These are phyloP conservation scores for Senna siamea DNA, from an alignment of 306 rosid genomes.

Conservation along the genomic window DNA sequence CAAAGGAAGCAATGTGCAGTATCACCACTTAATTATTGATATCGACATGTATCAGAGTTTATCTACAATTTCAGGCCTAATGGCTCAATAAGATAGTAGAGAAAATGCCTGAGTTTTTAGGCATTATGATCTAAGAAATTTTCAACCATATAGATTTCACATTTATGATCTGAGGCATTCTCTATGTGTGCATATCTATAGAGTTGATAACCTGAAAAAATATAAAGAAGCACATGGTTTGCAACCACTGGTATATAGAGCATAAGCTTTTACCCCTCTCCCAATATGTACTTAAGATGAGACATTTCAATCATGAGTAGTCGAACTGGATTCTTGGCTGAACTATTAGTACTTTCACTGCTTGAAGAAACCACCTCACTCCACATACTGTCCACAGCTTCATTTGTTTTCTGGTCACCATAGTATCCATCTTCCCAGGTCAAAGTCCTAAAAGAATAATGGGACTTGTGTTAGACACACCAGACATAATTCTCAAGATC, in stretches of 20 bases:
- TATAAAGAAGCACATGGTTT: background rate
- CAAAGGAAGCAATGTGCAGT: background rate
- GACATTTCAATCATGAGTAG: constrained; percentile 67
- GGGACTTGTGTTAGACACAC: constrained; percentile 35
- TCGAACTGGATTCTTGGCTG: constrained; percentile 52
- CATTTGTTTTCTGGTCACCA: constrained; percentile 53
- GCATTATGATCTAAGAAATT: constrained; percentile 8
- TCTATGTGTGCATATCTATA: background rate
- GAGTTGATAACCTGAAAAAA: constrained; percentile 3
- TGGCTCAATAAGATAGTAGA: constrained; percentile 2
- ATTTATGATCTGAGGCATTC: background rate
- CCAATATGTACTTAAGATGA: constrained; percentile 59
- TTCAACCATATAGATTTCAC: background rate
- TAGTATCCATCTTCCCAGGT: constrained; percentile 78
- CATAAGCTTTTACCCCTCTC: constrained; percentile 73
- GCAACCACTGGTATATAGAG: constrained; percentile 6
- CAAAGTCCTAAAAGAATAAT: constrained; percentile 65
- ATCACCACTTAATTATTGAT: background rate
- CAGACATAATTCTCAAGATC: constrained; percentile 17
- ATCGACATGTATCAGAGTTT: background rate
- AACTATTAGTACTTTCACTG: constrained; percentile 40
- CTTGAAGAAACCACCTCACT: constrained; percentile 46
- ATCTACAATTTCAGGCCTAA: constrained; percentile 20
- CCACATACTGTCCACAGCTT: constrained; percentile 39
- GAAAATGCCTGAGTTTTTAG: constrained; percentile 33